Evolutionary conservation across 371 early-diverging fungal species (phyloP), one percentile per base, ranked within the genome.

Genomic region (Rhizomucor miehei): DNA sequence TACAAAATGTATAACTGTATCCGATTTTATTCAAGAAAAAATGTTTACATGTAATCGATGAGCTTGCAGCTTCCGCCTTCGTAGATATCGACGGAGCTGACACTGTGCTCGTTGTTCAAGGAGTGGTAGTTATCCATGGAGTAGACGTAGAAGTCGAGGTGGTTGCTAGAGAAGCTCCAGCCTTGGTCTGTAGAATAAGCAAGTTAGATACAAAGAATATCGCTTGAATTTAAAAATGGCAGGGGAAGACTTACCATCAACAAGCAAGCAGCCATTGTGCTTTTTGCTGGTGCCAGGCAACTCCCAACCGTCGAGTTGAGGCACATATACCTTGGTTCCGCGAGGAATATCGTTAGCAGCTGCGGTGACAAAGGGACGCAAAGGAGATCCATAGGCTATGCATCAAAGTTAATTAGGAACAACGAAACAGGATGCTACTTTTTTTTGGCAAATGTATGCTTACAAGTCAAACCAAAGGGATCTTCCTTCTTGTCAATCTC

Each of bases 301-400:
- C 6, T 44, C 20, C 59, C 52, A 56, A 17, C 67, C 67, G 19
- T 56, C 59, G 6, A 66, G 52, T 21, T 49, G 55, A 41, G 67
- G 67, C 9, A 66, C 62, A 17, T 56, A 66, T 19, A 66, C 59
- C 58, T 73, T 77, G 60, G 67, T 62, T 21, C 65, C 67, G 35
- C 61, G 54, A 48, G 63, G 58, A 23, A 57, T 49, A 56, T 60
- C 65, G 24, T 63, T 63, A 1, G 61, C 57, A 0, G 66, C 64
- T 21, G 60, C 62, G 17, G 69, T 53, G 43, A 56, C 56, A 43
- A 48, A 66, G 20, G 67, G 67, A 47, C 59, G 56, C 10, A 66
- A 46, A 10, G 67, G 38, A 29, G 51, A 48, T 21, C 62, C 56
- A 35, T 62, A 41, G 8, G 62, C 40, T 20, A 12, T 13, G 43